Evolutionary conservation across 352 stramenopile species (phyloP), one percentile per base, ranked within the genome.

Genomic region (Pythium periplocum): DNA sequence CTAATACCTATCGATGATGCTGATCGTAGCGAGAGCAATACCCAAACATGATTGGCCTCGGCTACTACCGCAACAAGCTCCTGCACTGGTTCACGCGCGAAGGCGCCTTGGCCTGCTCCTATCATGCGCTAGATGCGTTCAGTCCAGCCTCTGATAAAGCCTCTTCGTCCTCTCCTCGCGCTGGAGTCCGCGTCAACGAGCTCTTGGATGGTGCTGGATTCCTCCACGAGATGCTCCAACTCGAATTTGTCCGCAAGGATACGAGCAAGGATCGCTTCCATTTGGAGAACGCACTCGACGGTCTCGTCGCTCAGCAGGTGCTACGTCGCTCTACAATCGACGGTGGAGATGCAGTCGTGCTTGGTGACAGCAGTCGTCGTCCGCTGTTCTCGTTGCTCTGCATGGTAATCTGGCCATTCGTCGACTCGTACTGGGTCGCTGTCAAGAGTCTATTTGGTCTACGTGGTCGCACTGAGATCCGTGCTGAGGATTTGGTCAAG

Each of bases 1-100:
- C 17, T 26, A 26, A 26, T 26, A 26, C 17, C 17, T 26, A 26
- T 26, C 17, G 17, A 26, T 26, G 17, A 26, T 26, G 17, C 17
- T 26, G 17, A 55, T 48, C 58, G 34, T 47, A 90, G 79, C 73
- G 78, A 6, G 83, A 92, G 44, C 73, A 90, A 65, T 91, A 91
- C 58, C 66, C 67, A 10, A 94, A 94, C 65, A 90, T 92, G 77
- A 91, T 94, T 56, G 81, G 81, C 3, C 66, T 94, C 2, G 83
- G 83, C 8, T 90, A 91, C 59, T 94, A 94, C 66, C 79, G 83
- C 61, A 94, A 94, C 64, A 94, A 94, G 57, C 59, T 94, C 17
- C 57, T 94, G 51, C 83, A 94, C 64, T 91, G 80, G 83, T 94
- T 94, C 59, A 83, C 86, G 62, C 66, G 63, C 12, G 83, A 94